Conservation (phyloP, 2,329 filamentous ascomycete species). For the Tolypocladium tropicale region DNA sequence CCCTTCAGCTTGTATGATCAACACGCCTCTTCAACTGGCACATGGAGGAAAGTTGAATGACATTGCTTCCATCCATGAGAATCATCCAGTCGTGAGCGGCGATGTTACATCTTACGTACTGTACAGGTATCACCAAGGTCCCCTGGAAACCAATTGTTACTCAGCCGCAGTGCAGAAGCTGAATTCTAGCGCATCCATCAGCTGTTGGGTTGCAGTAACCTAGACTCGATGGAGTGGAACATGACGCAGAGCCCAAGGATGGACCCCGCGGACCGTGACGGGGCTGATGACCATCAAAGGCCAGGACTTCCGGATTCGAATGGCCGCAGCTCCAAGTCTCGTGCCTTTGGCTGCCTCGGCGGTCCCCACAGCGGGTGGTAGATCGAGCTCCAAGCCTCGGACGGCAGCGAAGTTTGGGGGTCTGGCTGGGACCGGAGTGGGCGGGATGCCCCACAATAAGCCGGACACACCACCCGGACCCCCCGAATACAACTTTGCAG, state of each 20-base stretch:
- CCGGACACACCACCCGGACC: not conserved
- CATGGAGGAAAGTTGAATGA: too few relatives aligned
- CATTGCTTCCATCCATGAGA: too few relatives aligned
- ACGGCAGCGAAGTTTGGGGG: not conserved
- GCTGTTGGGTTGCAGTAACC: not conserved
- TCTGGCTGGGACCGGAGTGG: not conserved
- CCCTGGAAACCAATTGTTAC: too few relatives aligned
- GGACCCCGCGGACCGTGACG: not conserved
- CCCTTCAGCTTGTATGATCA: too few relatives aligned
- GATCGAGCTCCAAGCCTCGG: not conserved
- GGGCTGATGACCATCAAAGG: not conserved
- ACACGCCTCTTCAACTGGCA: too few relatives aligned
- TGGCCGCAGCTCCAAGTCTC: not conserved
- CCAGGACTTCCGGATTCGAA: not conserved
- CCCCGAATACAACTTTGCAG: not conserved
- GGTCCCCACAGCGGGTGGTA: not conserved
- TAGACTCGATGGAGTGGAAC: too few relatives aligned
- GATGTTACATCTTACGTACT: too few relatives aligned
- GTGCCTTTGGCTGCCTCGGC: not conserved
- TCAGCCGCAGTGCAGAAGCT: too few relatives aligned
- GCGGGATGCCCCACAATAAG: not conserved
- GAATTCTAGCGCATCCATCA: not conserved
- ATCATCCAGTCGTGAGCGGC: too few relatives aligned
- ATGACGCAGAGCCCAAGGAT: too few relatives aligned
- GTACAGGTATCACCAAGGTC: too few relatives aligned